Evolutionary conservation across 2,329 filamentous ascomycete species (phyloP).

Genomic region (Cryoendolithus antarcticus): DNA sequence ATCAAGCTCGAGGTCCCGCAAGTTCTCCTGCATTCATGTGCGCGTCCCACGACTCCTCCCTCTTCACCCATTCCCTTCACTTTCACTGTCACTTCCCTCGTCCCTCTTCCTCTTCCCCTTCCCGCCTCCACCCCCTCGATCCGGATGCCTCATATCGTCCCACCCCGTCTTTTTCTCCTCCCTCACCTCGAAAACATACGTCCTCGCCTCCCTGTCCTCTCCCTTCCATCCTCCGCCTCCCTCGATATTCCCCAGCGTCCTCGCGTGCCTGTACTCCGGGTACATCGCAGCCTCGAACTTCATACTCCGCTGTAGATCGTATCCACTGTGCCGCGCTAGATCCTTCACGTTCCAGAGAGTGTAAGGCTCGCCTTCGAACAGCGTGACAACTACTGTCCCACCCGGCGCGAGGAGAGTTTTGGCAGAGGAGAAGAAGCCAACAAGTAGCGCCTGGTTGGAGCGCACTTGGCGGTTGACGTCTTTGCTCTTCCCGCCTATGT

Average conservation of each 20-base stretch:
- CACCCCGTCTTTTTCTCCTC: conserved; percentile 22
- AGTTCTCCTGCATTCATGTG: no score
- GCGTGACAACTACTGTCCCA: conserved; percentile 60
- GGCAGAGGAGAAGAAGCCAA: conserved; percentile 52
- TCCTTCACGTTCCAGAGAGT: conserved; percentile 91
- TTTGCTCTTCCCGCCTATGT: conserved; percentile 81
- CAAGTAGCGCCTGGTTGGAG: conserved; percentile 71
- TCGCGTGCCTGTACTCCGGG: conserved; percentile 60
- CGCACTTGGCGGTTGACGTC: conserved; percentile 92
- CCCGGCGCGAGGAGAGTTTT: conserved; percentile 40
- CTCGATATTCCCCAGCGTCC: conserved; percentile 52
- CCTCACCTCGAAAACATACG: conserved; percentile 34
- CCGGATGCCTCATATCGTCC: conserved; percentile 10
- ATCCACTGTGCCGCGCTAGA: conserved; percentile 63
- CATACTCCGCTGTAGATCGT: conserved; percentile 60
- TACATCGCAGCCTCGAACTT: conserved; percentile 55
- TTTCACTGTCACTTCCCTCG: conserved; percentile 26
- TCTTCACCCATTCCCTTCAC: no score
- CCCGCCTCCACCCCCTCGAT: conserved; percentile 5
- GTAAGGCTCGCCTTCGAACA: conserved; percentile 92
- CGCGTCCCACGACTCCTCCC: no score
- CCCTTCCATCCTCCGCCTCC: conserved; percentile 37
- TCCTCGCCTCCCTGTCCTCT: conserved; percentile 34
- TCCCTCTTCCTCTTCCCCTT: conserved; percentile 13
- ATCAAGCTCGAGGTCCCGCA: no score